Evolutionary conservation across 495 filamentous ascomycete species (phyloP).

Genomic region (Penicillium ochrochloron): DNA sequence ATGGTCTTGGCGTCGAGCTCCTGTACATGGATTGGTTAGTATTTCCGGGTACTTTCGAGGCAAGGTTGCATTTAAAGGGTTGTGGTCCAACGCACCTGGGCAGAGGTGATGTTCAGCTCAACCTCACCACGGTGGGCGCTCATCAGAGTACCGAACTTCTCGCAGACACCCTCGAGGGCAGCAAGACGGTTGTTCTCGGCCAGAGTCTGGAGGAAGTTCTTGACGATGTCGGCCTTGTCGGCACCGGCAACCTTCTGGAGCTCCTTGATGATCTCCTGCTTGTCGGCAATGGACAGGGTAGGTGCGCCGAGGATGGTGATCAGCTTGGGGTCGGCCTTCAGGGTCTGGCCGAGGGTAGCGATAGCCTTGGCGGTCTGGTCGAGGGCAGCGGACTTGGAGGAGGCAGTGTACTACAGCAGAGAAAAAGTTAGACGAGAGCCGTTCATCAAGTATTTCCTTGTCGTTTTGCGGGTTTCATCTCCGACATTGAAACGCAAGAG

Average conservation of each 20-base stretch:
- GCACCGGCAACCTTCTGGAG: slow-evolving; percentile 75
- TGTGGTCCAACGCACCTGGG: slow-evolving; percentile 64
- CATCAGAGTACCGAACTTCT: slow-evolving; percentile 88
- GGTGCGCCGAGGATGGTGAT: slow-evolving; percentile 74
- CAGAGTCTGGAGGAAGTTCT: slow-evolving; percentile 88
- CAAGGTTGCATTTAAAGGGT: neutral
- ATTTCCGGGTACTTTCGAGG: neutral
- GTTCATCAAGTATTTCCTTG: neutral
- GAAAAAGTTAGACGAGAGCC: slow-evolving; percentile 9
- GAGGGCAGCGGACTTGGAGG: slow-evolving; percentile 81
- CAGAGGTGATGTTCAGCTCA: slow-evolving; percentile 86
- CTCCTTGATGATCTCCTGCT: slow-evolving; percentile 80
- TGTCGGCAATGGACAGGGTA: slow-evolving; percentile 76
- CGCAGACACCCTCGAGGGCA: slow-evolving; percentile 76
- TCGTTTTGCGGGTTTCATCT: slow-evolving; percentile 16
- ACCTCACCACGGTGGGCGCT: slow-evolving; percentile 89
- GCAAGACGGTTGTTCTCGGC: slow-evolving; percentile 96
- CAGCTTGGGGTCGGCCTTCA: slow-evolving; percentile 83
- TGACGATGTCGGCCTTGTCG: slow-evolving; percentile 79
- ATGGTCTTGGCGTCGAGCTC: slow-evolving; percentile 86
- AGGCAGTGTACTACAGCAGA: slow-evolving; percentile 83
- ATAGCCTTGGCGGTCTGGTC: slow-evolving; percentile 81
- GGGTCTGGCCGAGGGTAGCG: slow-evolving; percentile 65
- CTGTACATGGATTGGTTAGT: slow-evolving; percentile 44
- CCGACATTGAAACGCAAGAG: slow-evolving; percentile 21